A percentile compares a stretch with the other conserved stretches of the same genome.
Evolutionary conservation across 768 basidiomycete genomes (phyloP).

Genomic region (Phylloporus rhodoxanthus): DNA sequence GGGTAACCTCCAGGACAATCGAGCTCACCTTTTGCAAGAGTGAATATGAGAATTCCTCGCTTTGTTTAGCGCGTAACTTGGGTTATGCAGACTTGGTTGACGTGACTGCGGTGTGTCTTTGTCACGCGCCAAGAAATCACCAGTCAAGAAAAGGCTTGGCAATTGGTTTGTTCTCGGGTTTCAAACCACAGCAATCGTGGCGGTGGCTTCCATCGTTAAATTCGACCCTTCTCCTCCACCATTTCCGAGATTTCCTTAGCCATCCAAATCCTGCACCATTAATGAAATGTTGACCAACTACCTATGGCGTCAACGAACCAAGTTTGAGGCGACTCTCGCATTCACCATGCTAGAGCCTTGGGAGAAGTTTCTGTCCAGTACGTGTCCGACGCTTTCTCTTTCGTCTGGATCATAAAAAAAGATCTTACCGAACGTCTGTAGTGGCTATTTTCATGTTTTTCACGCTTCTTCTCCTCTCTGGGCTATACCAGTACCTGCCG

Average conservation of each 20-base stretch:
- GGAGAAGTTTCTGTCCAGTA: conserved; percentile 60
- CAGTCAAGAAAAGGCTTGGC: conserved; percentile 4
- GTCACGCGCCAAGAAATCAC: conserved; percentile 22
- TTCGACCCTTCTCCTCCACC: background rate
- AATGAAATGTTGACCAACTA: conserved; percentile 28
- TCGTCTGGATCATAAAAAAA: background rate
- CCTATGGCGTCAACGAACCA: conserved; percentile 28
- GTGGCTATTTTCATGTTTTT: conserved; percentile 39
- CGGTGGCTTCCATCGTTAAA: conserved; percentile 1
- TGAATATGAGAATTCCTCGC: no score
- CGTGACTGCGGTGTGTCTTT: background rate
- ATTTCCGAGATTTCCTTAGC: background rate
- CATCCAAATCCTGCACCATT: conserved; percentile 5
- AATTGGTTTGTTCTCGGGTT: conserved; percentile 1
- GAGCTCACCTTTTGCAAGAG: no score
- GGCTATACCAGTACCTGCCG: conserved; percentile 55
- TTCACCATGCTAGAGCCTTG: conserved; percentile 62
- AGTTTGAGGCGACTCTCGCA: conserved; percentile 51
- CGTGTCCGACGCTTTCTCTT: conserved; percentile 22
- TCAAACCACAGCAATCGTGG: conserved; percentile 1
- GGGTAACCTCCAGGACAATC: no score
- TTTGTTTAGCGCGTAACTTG: no score
- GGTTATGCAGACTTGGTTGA: no score
- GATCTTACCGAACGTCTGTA: conserved; percentile 20
- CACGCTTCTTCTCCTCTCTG: conserved; percentile 44